A percentile compares a stretch with the other conserved stretches of the same genome.
These are phyloP conservation scores for Phyllachora maydis DNA, from an alignment of 2,329 filamentous ascomycete species.

Conservation along the genomic window DNA sequence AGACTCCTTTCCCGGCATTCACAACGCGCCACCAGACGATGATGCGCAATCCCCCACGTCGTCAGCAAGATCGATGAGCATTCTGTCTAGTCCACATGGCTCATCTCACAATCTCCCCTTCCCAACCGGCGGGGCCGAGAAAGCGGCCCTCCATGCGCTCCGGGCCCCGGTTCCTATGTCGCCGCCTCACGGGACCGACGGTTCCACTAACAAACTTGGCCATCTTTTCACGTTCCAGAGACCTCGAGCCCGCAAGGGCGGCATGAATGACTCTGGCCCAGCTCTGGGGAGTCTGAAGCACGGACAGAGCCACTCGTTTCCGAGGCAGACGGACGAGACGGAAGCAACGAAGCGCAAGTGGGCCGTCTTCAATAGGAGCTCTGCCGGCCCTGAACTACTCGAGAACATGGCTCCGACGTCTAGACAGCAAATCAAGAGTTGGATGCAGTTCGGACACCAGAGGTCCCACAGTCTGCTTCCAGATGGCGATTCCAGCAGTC, in stretches of 20 bases:
- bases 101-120: slow-evolving; percentile 38
- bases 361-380: slow-evolving; percentile 33
- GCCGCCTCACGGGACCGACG: too few species aligned
- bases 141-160: slow-evolving; percentile 15
- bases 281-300: slow-evolving; percentile 48
- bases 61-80: slow-evolving; percentile 31
- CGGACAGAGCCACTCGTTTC: slow-evolving; percentile 61
- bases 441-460: too few species aligned
- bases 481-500: slow-evolving; percentile 34
- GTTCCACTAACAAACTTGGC: slow-evolving; percentile 19
- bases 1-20: slow-evolving; percentile 14
- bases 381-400: slow-evolving; percentile 22
- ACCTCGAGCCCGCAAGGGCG: slow-evolving; percentile 37
- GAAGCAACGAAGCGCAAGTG: slow-evolving; percentile 32
- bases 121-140: slow-evolving; percentile 23
- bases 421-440: too few species aligned
- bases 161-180: slow-evolving; percentile 20
- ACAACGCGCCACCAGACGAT: slow-evolving; percentile 13
- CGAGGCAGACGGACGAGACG: slow-evolving; percentile 34
- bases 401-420: too few species aligned
- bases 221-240: slow-evolving; percentile 38
- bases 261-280: slow-evolving; percentile 39
- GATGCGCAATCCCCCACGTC: slow-evolving; percentile 40
- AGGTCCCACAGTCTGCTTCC: too few species aligned
- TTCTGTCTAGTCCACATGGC: slow-evolving; percentile 39